These are phyloP conservation scores for Bombardia bombarda DNA, from an alignment of 495 filamentous ascomycete species.

Conservation along the genomic window DNA sequence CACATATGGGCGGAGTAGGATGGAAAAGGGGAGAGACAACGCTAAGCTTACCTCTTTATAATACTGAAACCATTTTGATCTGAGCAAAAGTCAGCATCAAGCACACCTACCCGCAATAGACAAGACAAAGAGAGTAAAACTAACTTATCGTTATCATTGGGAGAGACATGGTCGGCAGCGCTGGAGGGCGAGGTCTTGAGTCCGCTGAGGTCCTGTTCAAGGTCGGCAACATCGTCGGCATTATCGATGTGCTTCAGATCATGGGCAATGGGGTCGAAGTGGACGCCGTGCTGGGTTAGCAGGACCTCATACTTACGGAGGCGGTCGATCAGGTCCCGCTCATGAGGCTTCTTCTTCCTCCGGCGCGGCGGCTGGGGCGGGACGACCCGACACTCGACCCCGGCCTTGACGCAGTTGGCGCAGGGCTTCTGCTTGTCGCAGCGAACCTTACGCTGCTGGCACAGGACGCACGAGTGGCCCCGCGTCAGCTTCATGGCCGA, in stretches of 20 bases:
- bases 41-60: conserved; percentile 31
- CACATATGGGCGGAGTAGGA: not conserved
- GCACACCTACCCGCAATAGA: not conserved
- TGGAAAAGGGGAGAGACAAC: not conserved
- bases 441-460: conserved; percentile 59
- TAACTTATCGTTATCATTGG: conserved; percentile 23
- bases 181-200: conserved; percentile 30
- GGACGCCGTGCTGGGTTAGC: conserved; percentile 43
- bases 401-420: conserved; percentile 55
- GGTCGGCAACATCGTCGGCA: conserved; percentile 40
- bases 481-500: conserved; percentile 42
- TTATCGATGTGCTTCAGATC: conserved; percentile 34
- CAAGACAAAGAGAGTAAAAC: conserved; percentile 5
- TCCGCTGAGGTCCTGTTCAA: conserved; percentile 38
- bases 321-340: conserved; percentile 43
- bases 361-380: conserved; percentile 50
- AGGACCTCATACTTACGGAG: conserved; percentile 48
- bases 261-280: conserved; percentile 34
- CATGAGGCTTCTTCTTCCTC: conserved; percentile 48
- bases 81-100: conserved; percentile 1
- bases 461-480: conserved; percentile 55
- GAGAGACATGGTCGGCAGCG: conserved; percentile 22
- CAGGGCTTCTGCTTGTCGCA: conserved; percentile 60
- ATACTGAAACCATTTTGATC: conserved; percentile 32
- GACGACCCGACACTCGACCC: conserved; percentile 52